phyloP scores from a whole-genome alignment of 202 grass and related monocot species.

The Carex sylvatica region DNA sequence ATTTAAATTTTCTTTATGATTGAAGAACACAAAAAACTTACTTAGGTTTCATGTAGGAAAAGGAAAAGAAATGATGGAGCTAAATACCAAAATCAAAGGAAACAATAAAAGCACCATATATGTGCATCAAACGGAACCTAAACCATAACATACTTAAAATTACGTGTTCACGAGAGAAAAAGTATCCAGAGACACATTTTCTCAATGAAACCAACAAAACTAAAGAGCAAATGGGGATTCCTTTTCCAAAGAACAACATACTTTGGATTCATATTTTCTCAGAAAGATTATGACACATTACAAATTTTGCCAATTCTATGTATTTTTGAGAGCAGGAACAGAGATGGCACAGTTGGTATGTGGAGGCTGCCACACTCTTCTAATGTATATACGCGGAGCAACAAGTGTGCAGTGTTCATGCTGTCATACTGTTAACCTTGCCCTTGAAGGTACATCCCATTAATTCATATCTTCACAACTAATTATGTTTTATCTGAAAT shows the following conservation, averaged over 20 bases:
- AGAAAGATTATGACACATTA: neutral
- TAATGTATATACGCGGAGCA: constrained; percentile 96
- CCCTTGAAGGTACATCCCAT: constrained; percentile 69
- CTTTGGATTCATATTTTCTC: neutral
- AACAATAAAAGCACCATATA: neutral
- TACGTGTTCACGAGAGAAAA: neutral
- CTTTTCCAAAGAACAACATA: neutral
- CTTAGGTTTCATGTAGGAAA: neutral
- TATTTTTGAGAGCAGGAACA: constrained; percentile 45
- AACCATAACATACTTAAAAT: neutral
- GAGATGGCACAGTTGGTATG: constrained; percentile 98
- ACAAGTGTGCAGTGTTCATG: constrained; percentile 98
- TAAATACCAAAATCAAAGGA: neutral
- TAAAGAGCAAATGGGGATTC: neutral
- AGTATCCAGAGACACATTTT: neutral
- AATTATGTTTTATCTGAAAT: neutral
- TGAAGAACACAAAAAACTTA: too few species aligned
- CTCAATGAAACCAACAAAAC: neutral
- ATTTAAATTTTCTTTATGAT: neutral
- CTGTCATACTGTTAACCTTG: constrained; percentile 94
- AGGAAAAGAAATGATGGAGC: neutral
- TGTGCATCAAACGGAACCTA: neutral
- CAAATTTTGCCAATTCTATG: neutral
- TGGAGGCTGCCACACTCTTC: constrained; percentile 94
- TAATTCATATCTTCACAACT: constrained; percentile 16